A percentile compares a stretch with the other conserved stretches of the same genome.
phyloP scores from a whole-genome alignment of 768 basidiomycete genomes.

The Fibroporia radiculosa region DNA sequence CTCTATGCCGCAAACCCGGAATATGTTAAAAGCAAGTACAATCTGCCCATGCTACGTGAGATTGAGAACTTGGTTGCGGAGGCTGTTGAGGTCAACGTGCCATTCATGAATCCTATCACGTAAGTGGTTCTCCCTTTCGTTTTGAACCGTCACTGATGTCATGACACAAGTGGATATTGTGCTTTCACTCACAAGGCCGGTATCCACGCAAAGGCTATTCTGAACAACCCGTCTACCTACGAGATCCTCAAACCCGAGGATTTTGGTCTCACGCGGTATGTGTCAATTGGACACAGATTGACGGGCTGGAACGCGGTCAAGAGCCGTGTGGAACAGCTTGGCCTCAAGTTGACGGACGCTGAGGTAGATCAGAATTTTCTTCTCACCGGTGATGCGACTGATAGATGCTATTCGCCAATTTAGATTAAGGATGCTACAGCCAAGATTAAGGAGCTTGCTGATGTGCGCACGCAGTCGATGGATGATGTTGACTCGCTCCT shows the following conservation, averaged over 20 bases:
- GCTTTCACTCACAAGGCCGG: constrained; percentile 99
- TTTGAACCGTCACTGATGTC: neutral
- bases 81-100: constrained; percentile 95
- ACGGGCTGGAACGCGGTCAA: constrained; percentile 99
- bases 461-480: constrained; percentile 97
- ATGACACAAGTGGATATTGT: constrained; percentile 78
- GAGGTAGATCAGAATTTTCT: constrained; percentile 43
- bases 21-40: constrained; percentile 99
- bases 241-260: constrained; percentile 99
- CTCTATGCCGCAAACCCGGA: constrained; percentile 96
- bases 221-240: constrained; percentile 98
- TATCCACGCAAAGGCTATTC: constrained; percentile 99
- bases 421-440: constrained; percentile 97
- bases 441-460: constrained; percentile 99
- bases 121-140: constrained; percentile 28
- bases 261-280: constrained; percentile 95
- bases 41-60: constrained; percentile 93
- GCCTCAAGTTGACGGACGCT: constrained; percentile 82
- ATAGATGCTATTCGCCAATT: constrained; percentile 1
- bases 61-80: constrained; percentile 99
- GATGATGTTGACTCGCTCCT: constrained; percentile 97
- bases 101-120: constrained; percentile 96
- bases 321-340: constrained; percentile 96
- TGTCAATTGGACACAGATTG: constrained; percentile 94
- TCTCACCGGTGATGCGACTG: neutral